Evolutionary conservation across 805 yeast genomes (phyloP).

Genomic region (Barnettozyma sucrosica): DNA sequence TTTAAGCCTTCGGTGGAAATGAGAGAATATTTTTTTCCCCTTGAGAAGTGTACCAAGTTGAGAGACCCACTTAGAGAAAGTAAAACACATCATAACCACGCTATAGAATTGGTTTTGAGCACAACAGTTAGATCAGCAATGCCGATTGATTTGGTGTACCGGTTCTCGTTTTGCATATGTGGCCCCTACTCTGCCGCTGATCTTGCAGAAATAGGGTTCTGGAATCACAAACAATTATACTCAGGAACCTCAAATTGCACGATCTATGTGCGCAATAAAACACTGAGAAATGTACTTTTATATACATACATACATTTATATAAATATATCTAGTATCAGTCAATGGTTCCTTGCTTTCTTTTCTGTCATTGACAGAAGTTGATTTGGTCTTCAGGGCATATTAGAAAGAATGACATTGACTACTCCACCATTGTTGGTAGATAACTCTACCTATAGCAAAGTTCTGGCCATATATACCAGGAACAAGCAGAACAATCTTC

Average conservation of each 20-base stretch:
- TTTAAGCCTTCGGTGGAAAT: no score
- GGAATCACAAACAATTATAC: neutral
- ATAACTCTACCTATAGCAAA: constrained; percentile 35
- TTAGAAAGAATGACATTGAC: constrained; percentile 5
- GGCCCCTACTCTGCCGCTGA: neutral
- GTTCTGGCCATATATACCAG: constrained; percentile 35
- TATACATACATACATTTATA: neutral
- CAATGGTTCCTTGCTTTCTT: neutral
- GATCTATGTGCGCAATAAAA: neutral
- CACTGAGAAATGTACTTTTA: neutral
- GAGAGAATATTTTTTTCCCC: no score
- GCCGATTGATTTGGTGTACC: neutral
- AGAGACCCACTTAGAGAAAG: no score
- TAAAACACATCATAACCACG: neutral
- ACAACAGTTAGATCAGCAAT: neutral
- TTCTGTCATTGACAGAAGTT: neutral
- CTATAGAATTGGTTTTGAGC: neutral
- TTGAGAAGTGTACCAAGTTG: no score
- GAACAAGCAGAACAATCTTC: constrained; percentile 14
- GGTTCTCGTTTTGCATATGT: neutral
- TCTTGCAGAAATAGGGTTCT: neutral
- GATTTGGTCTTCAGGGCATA: neutral
- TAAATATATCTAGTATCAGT: no score
- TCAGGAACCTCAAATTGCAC: neutral
- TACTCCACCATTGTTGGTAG: constrained; percentile 8